phyloP scores from a whole-genome alignment of 768 basidiomycete species.

The Gloeopeniophorella convolvens region DNA sequence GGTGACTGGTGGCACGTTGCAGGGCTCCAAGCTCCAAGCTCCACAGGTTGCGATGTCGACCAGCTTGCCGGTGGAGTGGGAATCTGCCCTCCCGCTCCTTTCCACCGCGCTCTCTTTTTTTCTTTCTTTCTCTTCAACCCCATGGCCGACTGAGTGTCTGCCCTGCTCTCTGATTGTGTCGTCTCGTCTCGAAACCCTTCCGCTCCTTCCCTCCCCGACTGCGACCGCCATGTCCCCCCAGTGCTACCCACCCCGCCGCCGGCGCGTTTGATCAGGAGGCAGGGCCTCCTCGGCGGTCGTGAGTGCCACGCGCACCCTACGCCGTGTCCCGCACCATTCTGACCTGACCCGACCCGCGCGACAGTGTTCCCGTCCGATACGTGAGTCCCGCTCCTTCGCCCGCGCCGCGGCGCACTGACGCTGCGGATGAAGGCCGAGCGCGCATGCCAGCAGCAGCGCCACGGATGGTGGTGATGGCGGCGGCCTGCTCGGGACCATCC shows the following conservation, averaged over 20 bases:
- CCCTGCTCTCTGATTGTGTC: not conserved
- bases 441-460: not conserved
- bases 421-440: not conserved
- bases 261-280: slow-evolving; percentile 23
- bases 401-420: too few relatives aligned
- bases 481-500: not conserved
- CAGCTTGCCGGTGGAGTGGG: too few relatives aligned
- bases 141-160: slow-evolving; percentile 8
- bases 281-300: slow-evolving; percentile 27
- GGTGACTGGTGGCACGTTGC: too few relatives aligned
- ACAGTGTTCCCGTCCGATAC: too few relatives aligned
- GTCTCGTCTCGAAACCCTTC: not conserved
- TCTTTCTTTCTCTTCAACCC: slow-evolving; percentile 1
- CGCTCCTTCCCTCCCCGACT: slow-evolving; percentile 1
- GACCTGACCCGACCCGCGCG: too few relatives aligned
- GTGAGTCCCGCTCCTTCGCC: too few relatives aligned
- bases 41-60: slow-evolving; percentile 14
- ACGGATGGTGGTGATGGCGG: too few relatives aligned
- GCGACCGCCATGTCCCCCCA: slow-evolving; percentile 1
- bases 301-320: too few relatives aligned
- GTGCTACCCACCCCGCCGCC: not conserved
- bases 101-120: not conserved
- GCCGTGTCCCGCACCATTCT: not conserved
- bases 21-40: not conserved
- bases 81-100: not conserved